phyloP scores from a whole-genome alignment of 371 early-diverging fungal genomes.

The Chytridiales sp. region DNA sequence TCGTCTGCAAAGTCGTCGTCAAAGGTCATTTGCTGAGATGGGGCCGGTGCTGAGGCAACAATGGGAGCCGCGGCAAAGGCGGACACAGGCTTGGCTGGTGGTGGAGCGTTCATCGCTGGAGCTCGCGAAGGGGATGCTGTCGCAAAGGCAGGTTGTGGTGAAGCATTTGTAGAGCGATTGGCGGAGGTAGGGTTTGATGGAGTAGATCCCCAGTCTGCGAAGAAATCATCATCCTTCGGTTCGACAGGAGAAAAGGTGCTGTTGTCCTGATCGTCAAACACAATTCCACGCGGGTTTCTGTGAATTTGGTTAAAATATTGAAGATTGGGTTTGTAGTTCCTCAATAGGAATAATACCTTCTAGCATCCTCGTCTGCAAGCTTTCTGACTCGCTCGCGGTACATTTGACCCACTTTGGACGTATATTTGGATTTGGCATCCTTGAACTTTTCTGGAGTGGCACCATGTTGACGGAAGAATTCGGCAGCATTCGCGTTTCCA shows the following conservation, averaged over 20 bases:
- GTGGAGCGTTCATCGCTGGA: background rate
- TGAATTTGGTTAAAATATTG: background rate
- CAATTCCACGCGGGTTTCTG: constrained; percentile 40
- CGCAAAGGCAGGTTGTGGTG: too few species aligned
- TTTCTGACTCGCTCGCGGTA: constrained; percentile 73
- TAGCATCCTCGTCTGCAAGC: constrained; percentile 76
- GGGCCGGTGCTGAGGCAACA: background rate
- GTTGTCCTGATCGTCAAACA: constrained; percentile 30
- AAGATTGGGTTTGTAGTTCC: background rate
- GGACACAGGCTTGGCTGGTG: background rate
- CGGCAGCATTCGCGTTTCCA: constrained; percentile 74
- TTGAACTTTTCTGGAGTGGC: constrained; percentile 47
- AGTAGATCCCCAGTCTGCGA: constrained; percentile 42
- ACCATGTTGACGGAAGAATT: constrained; percentile 75
- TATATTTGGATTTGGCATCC: constrained; percentile 84
- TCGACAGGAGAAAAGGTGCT: too few species aligned
- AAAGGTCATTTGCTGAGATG: too few species aligned
- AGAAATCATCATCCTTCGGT: constrained; percentile 42
- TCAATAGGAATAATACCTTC: constrained; percentile 24
- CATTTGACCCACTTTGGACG: constrained; percentile 68
- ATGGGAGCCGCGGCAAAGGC: background rate
- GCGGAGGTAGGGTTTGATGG: constrained; percentile 4
- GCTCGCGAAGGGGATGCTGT: background rate
- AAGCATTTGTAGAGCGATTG: background rate
- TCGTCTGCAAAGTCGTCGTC: too few species aligned